Base-by-base conservation (phyloP, 345 rosid genomes). In the Citrus mangshanensis region DNA sequence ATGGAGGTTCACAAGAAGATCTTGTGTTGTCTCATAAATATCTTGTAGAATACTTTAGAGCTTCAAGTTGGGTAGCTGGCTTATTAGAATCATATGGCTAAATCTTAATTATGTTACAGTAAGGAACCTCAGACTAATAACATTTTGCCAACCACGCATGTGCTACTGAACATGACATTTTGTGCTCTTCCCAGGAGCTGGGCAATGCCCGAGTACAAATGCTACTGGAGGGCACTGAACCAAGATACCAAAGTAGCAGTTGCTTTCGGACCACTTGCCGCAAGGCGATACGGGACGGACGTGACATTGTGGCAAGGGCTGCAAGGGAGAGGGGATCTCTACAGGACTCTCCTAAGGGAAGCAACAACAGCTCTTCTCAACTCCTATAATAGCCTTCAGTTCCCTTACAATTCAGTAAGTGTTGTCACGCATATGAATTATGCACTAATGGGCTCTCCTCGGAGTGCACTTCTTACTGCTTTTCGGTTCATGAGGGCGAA, bases 291-390 rank as follows among this genome's bases (percentile, higher is more conserved):
- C 1, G 98, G 98, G 0, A 86, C 82, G 3, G 91, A 89, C 59
- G 81, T 92, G 81, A 90, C 97, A 5, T 79, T 93, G 46, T 77
- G 87, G 84, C 82, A 91, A 77, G 91, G 89, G 2, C 87, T 95
- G 4, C 88, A 88, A 16, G 97, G 95, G 2, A 79, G 89, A 85
- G 95, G 94, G 64, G 97, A 93, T 74, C 89, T 94, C 4, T 85
- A 92, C 72, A 91, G 76, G 82, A 91, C 96, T 37, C 96, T 95
- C 25, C 68, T 93, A 42, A 86, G 99, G 73, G 99, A 95, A 83
- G 94, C 79, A 42, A 93, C 93, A 70, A 87, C 97, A 2, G 91
- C 96, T 12, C 93, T 95, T 46, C 93, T 95, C 66, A 93, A 95
- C 84, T 91, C 99, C 64, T 90, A 93, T 66, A 89, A 90, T 79